Base-by-base conservation (phyloP, 306 rosid genomes). In the Prunus persica region DNA sequence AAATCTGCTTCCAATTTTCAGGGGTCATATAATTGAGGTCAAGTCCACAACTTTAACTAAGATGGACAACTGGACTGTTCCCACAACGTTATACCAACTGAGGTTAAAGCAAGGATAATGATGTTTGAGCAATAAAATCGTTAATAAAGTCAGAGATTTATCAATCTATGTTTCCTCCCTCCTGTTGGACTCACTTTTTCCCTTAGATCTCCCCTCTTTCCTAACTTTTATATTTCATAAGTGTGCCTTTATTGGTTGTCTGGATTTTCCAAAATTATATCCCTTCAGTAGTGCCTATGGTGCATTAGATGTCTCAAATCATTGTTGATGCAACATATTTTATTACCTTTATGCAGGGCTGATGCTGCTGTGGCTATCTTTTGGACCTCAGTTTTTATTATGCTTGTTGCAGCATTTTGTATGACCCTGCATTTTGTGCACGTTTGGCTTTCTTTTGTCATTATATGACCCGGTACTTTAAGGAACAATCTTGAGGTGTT, bases 361-460 rank as follows among this genome's bases (percentile, higher is more conserved):
- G 34, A 24, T 68, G 30, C 38, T 2, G 67, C 32, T 2, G 83
- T 78, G 80, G 70, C 82, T 14, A 58, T 50, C 55, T 73, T 81
- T 75, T 78, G 78, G 78, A 75, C 76, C 71, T 41, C 12, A 5
- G 43, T 13, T 14, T 60, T 25, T 5, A 24, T 27, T 60, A 28
- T 2, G 19, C 34, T 60, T 20, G 27, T 20, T 56, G 62, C 20
- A n/a, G 20, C 62, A 20, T 56, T 56, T 1, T 9, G 25, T 20
- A 56, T 20, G 62, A 56, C 62, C 62, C 2, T 56, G 62, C 54
- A 49, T 15, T 49, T 49, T 49, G 54, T 13, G 54, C 54, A 3
- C 54, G 16, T 49, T 49, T 49, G 54, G 54, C 54, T 12, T 49
- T 7, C 54, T 49, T 49, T 11, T 49, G 4, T 49, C 54, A 49